phyloP scores from a whole-genome alignment of 164 flowering plant species.

The Tetrastigma voinierianum region DNA sequence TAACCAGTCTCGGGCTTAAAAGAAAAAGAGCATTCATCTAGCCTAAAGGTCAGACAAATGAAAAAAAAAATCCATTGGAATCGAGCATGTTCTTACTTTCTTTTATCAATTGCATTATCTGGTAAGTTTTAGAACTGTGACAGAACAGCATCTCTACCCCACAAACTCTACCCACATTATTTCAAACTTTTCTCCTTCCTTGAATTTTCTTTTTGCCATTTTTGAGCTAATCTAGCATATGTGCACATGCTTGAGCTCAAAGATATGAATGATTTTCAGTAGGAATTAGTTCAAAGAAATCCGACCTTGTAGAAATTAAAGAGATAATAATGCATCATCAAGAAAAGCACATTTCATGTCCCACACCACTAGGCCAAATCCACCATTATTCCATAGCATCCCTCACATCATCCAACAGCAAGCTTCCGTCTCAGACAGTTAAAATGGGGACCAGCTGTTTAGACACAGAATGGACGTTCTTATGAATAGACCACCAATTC shows the following conservation, averaged over 20 bases:
- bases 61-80: no score
- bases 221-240: no score
- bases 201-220: no score
- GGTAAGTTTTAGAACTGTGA: no score
- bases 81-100: no score
- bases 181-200: no score
- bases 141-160: no score
- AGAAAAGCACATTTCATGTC: slow-evolving; percentile 2
- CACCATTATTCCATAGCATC: not conserved
- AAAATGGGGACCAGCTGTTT: not conserved
- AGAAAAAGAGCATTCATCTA: no score
- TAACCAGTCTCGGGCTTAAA: no score
- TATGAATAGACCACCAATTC: not conserved
- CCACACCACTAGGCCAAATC: slow-evolving; percentile 1
- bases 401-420: not conserved
- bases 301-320: not conserved
- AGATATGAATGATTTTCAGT: slow-evolving; percentile 2
- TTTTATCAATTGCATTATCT: no score
- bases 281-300: slow-evolving; percentile 3
- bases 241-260: not conserved
- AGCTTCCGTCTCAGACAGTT: not conserved
- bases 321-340: not conserved
- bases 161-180: no score
- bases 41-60: no score
- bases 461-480: not conserved